Percentiles rank a stretch among this genome's conserved stretches.
These are phyloP conservation scores for Fusarium nygamai DNA, from an alignment of 2,329 filamentous ascomycete species.

Conservation along the genomic window DNA sequence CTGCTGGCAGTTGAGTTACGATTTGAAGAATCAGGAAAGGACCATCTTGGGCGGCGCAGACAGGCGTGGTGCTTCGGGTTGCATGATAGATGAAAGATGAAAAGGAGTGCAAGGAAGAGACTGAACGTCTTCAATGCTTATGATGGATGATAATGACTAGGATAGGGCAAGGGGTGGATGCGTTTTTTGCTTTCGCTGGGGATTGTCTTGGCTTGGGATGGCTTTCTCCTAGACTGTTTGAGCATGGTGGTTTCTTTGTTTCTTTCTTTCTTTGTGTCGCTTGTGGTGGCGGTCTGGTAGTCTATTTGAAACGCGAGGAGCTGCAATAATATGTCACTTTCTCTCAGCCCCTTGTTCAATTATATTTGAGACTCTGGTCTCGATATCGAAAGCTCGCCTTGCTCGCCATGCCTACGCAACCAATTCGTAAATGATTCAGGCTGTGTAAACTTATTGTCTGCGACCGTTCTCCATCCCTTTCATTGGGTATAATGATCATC, in stretches of 20 bases:
- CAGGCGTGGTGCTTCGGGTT: constrained; percentile 2
- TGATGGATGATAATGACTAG: neutral
- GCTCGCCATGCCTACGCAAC: neutral
- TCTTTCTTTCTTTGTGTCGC: neutral
- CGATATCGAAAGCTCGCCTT: neutral
- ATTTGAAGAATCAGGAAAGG: neutral
- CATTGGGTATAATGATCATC: neutral
- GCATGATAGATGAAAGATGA: constrained; percentile 1
- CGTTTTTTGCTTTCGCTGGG: neutral
- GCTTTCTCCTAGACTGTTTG: constrained; percentile 5
- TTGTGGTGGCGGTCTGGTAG: neutral
- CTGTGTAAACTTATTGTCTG: neutral
- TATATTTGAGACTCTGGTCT: neutral
- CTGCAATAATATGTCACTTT: neutral
- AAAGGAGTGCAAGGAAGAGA: neutral
- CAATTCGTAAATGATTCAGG: neutral
- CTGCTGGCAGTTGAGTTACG: constrained; percentile 1
- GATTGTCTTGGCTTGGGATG: neutral
- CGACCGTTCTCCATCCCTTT: neutral
- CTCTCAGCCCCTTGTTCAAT: neutral
- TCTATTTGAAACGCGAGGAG: constrained; percentile 12
- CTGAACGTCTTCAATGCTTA: neutral
- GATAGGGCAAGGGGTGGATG: neutral
- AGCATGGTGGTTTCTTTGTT: neutral
- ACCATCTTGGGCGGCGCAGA: neutral